Evolutionary conservation across 192 early-diverging fungal species (phyloP).

Genomic region (Dissophora globulifera): DNA sequence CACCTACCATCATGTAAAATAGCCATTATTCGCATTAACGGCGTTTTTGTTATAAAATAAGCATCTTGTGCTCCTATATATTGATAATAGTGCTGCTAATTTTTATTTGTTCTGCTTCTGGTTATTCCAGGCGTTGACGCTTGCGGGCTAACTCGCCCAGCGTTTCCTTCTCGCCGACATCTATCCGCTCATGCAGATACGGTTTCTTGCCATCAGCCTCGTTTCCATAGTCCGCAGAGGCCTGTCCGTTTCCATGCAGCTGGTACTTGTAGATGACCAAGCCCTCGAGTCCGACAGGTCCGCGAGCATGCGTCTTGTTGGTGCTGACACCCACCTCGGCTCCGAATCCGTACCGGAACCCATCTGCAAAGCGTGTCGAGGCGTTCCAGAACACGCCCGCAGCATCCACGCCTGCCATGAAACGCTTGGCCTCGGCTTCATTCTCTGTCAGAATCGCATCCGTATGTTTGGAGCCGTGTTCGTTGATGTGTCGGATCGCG

Average conservation of each 20-base stretch:
- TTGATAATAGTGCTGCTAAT: not conserved
- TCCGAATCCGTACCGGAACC: constrained; percentile 98
- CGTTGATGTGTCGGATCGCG: constrained; percentile 94
- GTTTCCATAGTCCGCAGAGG: constrained; percentile 80
- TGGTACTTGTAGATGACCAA: constrained; percentile 99
- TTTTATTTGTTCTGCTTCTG: not conserved
- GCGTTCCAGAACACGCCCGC: constrained; percentile 99
- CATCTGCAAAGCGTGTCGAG: constrained; percentile 95
- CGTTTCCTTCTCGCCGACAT: constrained; percentile 28
- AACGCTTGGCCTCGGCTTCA: constrained; percentile 74
- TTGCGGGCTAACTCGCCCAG: constrained; percentile 12
- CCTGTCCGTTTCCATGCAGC: constrained; percentile 90
- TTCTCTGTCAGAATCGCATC: constrained; percentile 93
- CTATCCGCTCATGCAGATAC: constrained; percentile 79
- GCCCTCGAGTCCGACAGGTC: constrained; percentile 97
- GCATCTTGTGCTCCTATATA: no score
- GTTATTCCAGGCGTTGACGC: constrained; percentile 11
- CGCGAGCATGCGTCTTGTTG: constrained; percentile 99
- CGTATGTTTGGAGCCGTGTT: constrained; percentile 95
- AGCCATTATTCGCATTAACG: no score
- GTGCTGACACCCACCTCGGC: constrained; percentile 98
- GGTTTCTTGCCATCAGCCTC: constrained; percentile 71
- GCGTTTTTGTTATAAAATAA: no score
- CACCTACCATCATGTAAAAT: no score
- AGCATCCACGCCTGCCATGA: constrained; percentile 93